A percentile compares a stretch with the other conserved stretches of the same genome.
phyloP scores from a whole-genome alignment of 192 early-diverging fungal species.

The Anaeromyces robustus region DNA sequence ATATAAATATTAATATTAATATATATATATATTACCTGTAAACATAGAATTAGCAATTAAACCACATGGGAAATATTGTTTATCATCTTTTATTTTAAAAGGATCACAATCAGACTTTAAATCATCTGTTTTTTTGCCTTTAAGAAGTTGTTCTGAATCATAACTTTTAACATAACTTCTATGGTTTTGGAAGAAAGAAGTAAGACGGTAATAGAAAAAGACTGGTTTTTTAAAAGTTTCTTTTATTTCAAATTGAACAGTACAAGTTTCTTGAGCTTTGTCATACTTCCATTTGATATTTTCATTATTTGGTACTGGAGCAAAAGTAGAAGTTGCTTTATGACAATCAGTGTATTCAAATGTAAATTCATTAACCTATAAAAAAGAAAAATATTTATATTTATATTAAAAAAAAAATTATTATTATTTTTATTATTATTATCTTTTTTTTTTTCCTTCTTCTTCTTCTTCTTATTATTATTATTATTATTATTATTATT shows the following conservation, averaged over 20 bases:
- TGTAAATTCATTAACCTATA: conserved; percentile 64
- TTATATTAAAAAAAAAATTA: no score
- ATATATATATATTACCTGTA: no score
- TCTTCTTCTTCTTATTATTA: no score
- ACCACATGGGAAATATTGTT: conserved; percentile 83
- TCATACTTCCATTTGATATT: conserved; percentile 25
- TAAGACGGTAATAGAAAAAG: conserved; percentile 87
- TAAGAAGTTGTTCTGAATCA: conserved; percentile 66
- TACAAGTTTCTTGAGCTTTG: conserved; percentile 33
- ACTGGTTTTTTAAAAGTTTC: conserved; percentile 56
- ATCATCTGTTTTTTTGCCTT: conserved; percentile 17
- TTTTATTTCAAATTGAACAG: conserved; percentile 54
- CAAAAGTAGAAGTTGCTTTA: not conserved
- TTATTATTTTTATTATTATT: no score
- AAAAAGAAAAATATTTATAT: no score
- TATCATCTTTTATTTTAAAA: conserved; percentile 6
- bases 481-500: no score
- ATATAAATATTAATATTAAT: no score
- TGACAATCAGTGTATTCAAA: conserved; percentile 91
- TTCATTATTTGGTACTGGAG: not conserved
- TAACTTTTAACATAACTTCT: conserved; percentile 80
- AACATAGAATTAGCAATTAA: conserved; percentile 97
- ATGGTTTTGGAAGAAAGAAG: conserved; percentile 99
- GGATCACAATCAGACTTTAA: conserved; percentile 16
- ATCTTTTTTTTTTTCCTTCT: no score